A percentile compares a stretch with the other conserved stretches of the same genome.
These are phyloP conservation scores for Saccharomycopsis sp. DNA, from an alignment of 805 yeast genomes.

Conservation along the genomic window DNA sequence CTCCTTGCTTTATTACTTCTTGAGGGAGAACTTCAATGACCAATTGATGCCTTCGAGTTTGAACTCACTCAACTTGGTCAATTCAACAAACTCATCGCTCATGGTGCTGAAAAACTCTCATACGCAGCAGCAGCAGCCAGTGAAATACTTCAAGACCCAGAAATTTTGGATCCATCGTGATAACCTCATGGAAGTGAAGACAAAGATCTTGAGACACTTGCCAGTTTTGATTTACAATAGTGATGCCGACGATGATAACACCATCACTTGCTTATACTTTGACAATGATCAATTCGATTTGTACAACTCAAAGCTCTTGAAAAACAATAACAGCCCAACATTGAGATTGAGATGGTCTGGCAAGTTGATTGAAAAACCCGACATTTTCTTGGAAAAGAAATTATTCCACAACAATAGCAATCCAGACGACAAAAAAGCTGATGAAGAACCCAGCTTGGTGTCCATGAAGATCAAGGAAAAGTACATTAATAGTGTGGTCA, in stretches of 20 bases:
- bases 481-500: constrained; percentile 62
- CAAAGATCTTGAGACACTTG: constrained; percentile 85
- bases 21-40: constrained; percentile 59
- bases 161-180: constrained; percentile 98
- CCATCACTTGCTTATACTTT: constrained; percentile 77
- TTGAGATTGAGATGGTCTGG: constrained; percentile 90
- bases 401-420: constrained; percentile 42
- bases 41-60: constrained; percentile 24
- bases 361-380: constrained; percentile 64
- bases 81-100: constrained; percentile 27
- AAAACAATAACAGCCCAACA: constrained; percentile 60
- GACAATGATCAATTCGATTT: constrained; percentile 77
- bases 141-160: constrained; percentile 45
- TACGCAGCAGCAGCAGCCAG: constrained; percentile 28
- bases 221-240: constrained; percentile 77
- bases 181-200: constrained; percentile 91
- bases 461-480: constrained; percentile 69
- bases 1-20: constrained; percentile 69
- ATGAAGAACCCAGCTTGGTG: constrained; percentile 39
- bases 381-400: constrained; percentile 73
- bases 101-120: constrained; percentile 31
- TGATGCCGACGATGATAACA: constrained; percentile 58
- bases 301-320: constrained; percentile 75
- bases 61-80: constrained; percentile 29
- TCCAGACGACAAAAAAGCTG: constrained; percentile 28